Evolutionary conservation across 306 rosid genomes (phyloP), one percentile per base, ranked within the genome.

Genomic region (Betula pendula): DNA sequence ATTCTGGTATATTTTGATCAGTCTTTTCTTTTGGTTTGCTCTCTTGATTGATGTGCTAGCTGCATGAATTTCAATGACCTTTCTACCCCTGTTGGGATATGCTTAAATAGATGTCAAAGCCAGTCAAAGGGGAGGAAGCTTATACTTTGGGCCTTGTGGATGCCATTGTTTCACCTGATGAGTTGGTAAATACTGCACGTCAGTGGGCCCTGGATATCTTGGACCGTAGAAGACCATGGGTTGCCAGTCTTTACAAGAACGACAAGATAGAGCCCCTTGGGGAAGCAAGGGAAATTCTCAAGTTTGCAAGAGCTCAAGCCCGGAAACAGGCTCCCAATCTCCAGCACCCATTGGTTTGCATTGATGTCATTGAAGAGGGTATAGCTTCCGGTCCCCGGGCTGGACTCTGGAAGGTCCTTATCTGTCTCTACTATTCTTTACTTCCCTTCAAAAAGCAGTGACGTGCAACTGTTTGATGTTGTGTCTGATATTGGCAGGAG

Each of bases 251-350:
- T 69, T 80, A 89, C 86, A 96, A 82, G 94, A 83, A 89, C 0
- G 88, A 89, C 85, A 96, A 92, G 87, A 56, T 96, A 73, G 96
- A 87, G 83, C 83, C 99, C 22, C 97, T 96, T 51, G 91, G 91
- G n/a, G 97, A 96, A 77, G 99, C 99, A 71, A 91, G 88, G 80
- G 97, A 92, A 85, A 96, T 92, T 75, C 77, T 96, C 50, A 87
- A 88, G 63, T 88, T 91, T 69, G 97, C 89, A 29, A 88, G 99
- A 75, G 90, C 85, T 75, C 98, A 91, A 82, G 80, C 87, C 33
- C 83, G 58, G 70, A 92, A 81, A 85, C 94, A 72, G 78, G 96
- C 98, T 78, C 99, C 94, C 19, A 92, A 92, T 84, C 96, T 96
- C 71, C 82, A 77, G n/a, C 99, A 96, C 73, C 98, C 97, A 63